Percentiles rank a stretch among this genome's conserved stretches.
phyloP scores from a whole-genome alignment of 345 rosid species.

The Mangifera indica region DNA sequence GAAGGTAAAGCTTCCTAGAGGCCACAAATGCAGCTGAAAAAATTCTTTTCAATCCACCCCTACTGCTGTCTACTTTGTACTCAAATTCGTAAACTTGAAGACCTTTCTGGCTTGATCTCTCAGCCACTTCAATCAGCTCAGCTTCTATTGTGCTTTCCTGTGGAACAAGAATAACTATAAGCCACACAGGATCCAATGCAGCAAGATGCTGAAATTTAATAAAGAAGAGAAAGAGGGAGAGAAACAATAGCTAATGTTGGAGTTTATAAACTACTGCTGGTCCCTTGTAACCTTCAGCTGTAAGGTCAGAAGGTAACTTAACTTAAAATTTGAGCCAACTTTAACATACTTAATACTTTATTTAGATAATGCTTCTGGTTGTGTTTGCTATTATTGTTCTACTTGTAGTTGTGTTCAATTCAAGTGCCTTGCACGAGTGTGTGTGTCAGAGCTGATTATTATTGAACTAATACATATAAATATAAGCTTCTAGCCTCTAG shows the following conservation, averaged over 20 bases:
- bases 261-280: too few species aligned
- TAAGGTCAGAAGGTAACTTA: too few species aligned
- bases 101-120: slow-evolving; percentile 60
- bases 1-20: slow-evolving; percentile 66
- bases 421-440: too few species aligned
- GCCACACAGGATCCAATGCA: neutral
- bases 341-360: too few species aligned
- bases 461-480: too few species aligned
- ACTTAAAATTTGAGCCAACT: too few species aligned
- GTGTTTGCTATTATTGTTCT: too few species aligned
- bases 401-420: too few species aligned
- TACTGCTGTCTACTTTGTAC: slow-evolving; percentile 72
- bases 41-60: slow-evolving; percentile 85
- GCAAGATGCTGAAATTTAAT: neutral
- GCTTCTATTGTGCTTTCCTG: slow-evolving; percentile 87
- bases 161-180: slow-evolving; percentile 4
- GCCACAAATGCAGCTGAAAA: slow-evolving; percentile 85
- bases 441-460: too few species aligned
- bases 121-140: slow-evolving; percentile 65
- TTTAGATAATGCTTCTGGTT: too few species aligned
- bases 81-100: slow-evolving; percentile 76
- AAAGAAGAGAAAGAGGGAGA: neutral
- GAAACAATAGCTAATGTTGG: neutral
- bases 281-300: too few species aligned
- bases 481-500: too few species aligned